A percentile compares a stretch with the other conserved stretches of the same genome.
Evolutionary conservation across 257 asterid species (phyloP).

Genomic region (Rauvolfia tetraphylla): DNA sequence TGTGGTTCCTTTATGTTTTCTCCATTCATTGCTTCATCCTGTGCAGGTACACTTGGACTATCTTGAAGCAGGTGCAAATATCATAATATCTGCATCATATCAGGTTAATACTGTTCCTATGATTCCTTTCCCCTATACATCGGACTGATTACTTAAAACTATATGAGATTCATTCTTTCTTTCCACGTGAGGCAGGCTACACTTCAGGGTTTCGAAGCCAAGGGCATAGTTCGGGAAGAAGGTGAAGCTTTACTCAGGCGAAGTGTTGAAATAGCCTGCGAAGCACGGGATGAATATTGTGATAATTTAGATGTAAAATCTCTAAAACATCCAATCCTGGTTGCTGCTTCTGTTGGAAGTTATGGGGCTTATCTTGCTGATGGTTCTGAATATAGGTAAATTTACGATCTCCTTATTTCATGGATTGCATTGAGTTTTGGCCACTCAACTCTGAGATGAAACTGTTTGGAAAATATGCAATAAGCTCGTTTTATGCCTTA

Average conservation of each 20-base stretch:
- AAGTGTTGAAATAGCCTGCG: constrained; percentile 69
- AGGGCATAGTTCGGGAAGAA: constrained; percentile 57
- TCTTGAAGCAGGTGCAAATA: constrained; percentile 80
- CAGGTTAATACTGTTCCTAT: constrained; percentile 38
- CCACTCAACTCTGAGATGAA: neutral
- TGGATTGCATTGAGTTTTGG: neutral
- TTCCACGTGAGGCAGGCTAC: constrained; percentile 54
- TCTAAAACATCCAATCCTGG: constrained; percentile 40
- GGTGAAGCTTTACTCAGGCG: constrained; percentile 53
- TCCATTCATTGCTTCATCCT: neutral
- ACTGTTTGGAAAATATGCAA: neutral
- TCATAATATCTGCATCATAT: constrained; percentile 71
- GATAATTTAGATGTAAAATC: constrained; percentile 26
- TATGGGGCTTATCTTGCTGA: constrained; percentile 84
- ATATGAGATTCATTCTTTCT: neutral
- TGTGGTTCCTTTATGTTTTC: constrained; percentile 1
- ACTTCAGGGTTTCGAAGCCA: constrained; percentile 77
- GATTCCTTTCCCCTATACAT: neutral
- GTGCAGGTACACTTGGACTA: constrained; percentile 73
- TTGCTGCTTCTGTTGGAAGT: constrained; percentile 91
- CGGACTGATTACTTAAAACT: neutral
- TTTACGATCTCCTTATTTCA: neutral
- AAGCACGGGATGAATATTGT: constrained; percentile 57
- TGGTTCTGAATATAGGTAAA: constrained; percentile 81
- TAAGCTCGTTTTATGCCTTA: neutral